These are phyloP conservation scores for Arabis alpina DNA, from an alignment of 345 rosid genomes.

Conservation along the genomic window DNA sequence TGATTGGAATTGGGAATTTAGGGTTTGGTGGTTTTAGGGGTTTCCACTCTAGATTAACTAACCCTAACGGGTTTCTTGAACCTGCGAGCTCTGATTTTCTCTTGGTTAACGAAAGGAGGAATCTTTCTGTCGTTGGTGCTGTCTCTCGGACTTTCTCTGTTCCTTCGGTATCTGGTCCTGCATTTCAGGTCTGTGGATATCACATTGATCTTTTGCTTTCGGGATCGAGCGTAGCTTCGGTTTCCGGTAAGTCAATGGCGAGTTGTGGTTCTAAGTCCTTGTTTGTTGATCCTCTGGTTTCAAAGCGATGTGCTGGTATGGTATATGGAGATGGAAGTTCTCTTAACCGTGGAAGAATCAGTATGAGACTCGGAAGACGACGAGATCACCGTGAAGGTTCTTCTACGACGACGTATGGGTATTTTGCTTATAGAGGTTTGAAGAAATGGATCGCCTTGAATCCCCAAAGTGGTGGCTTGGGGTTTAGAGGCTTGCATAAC, in stretches of 20 bases:
- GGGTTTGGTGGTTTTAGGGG: conserved; percentile 56
- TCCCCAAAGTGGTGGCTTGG: conserved; percentile 42
- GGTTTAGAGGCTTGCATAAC: conserved; percentile 59
- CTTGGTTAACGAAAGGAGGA: conserved; percentile 59
- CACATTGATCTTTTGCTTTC: conserved; percentile 70
- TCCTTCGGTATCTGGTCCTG: conserved; percentile 90
- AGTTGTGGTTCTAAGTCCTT: conserved; percentile 51
- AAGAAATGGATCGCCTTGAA: conserved; percentile 55
- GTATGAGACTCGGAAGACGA: conserved; percentile 63
- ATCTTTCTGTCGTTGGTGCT: conserved; percentile 79
- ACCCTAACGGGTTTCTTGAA: conserved; percentile 54
- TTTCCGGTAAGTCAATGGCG: conserved; percentile 56
- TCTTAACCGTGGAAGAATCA: conserved; percentile 51
- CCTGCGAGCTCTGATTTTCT: conserved; percentile 67
- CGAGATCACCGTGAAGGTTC: conserved; percentile 48
- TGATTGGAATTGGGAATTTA: conserved; percentile 61
- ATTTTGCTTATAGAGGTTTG: conserved; percentile 51
- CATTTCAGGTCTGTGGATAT: conserved; percentile 87
- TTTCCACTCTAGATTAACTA: conserved; percentile 58
- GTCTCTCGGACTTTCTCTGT: conserved; percentile 76
- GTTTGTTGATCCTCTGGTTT: conserved; percentile 47
- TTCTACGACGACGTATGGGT: conserved; percentile 54
- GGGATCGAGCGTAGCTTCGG: conserved; percentile 39
- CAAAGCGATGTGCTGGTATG: conserved; percentile 43
- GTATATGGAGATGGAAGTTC: conserved; percentile 35